Conservation (phyloP, 2,329 filamentous ascomycete genomes). For the Nemania bipapillata region DNA sequence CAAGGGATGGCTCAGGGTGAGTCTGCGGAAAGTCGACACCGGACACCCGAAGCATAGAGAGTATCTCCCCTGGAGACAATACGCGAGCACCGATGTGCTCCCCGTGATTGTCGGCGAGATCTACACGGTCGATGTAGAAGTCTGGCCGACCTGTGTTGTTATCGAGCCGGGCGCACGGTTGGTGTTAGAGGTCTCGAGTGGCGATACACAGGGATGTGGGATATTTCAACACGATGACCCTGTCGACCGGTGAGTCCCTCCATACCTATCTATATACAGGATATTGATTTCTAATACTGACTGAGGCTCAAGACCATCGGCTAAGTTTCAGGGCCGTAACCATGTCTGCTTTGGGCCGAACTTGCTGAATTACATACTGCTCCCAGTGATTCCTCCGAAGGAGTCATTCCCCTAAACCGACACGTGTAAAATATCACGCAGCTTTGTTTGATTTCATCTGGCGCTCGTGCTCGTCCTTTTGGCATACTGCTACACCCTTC, state of each 20-base stretch:
- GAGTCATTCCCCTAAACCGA: too few relatives aligned
- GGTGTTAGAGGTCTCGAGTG: slow-evolving; percentile 59
- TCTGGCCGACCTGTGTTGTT: slow-evolving; percentile 73
- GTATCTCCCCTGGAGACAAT: slow-evolving; percentile 69
- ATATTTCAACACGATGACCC: slow-evolving; percentile 59
- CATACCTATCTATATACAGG: neutral
- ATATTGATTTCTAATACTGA: neutral
- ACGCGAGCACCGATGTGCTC: slow-evolving; percentile 65
- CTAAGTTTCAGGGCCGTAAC: slow-evolving; percentile 58
- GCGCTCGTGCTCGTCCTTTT: too few relatives aligned
- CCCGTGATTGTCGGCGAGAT: slow-evolving; percentile 65
- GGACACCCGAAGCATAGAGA: slow-evolving; percentile 62
- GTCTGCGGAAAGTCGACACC: slow-evolving; percentile 64
- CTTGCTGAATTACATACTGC: slow-evolving; percentile 58
- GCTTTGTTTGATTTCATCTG: too few relatives aligned
- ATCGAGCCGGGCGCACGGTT: slow-evolving; percentile 60
- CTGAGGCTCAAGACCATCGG: slow-evolving; percentile 49
- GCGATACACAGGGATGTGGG: slow-evolving; percentile 64
- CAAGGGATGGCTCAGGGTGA: slow-evolving; percentile 72
- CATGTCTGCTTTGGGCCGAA: slow-evolving; percentile 59
- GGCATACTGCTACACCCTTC: too few relatives aligned
- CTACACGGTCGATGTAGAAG: slow-evolving; percentile 70
- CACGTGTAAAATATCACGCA: too few relatives aligned
- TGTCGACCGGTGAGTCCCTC: slow-evolving; percentile 52
- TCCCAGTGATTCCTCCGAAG: slow-evolving; percentile 60